A percentile compares a stretch with the other conserved stretches of the same genome.
These are phyloP conservation scores for Aspergillus alliaceus DNA, from an alignment of 2,329 filamentous ascomycete genomes.

Conservation along the genomic window DNA sequence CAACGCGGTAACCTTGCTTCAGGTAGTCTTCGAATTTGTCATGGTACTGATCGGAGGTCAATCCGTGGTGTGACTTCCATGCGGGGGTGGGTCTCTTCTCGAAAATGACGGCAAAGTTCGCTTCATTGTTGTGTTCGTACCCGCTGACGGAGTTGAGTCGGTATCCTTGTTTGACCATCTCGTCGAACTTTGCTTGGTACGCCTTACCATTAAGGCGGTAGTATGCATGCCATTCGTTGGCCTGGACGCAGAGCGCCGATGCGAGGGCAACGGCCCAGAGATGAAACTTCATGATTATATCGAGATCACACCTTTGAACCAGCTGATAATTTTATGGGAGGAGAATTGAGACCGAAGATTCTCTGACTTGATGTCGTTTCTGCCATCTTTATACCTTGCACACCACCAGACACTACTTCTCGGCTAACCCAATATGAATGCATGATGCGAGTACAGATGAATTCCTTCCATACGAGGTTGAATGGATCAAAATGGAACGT, in stretches of 20 bases:
- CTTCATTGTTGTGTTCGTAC: slow-evolving; percentile 8
- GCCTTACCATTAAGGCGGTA: slow-evolving; percentile 11
- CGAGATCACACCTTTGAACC: neutral
- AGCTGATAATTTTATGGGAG: neutral
- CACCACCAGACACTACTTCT: too few species aligned
- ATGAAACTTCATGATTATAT: slow-evolving; percentile 6
- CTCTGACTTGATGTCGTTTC: neutral
- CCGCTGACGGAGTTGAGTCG: slow-evolving; percentile 12
- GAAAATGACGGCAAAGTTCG: slow-evolving; percentile 15
- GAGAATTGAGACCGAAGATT: neutral
- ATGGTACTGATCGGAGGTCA: slow-evolving; percentile 13
- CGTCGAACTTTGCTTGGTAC: slow-evolving; percentile 12
- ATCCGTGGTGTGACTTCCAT: slow-evolving; percentile 12
- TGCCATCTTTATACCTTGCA: neutral
- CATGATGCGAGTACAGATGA: neutral
- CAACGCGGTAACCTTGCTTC: slow-evolving; percentile 11
- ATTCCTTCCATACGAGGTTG: neutral
- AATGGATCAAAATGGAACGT: neutral
- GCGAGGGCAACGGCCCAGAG: slow-evolving; percentile 1
- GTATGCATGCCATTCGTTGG: slow-evolving; percentile 13
- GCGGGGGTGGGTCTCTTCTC: slow-evolving; percentile 7
- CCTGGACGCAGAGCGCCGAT: slow-evolving; percentile 8
- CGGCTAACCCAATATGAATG: neutral
- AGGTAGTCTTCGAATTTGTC: slow-evolving; percentile 12
- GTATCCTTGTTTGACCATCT: slow-evolving; percentile 9